Percentiles rank a stretch among this genome's conserved stretches.
These are phyloP conservation scores for Leccinum pellstonianum DNA, from an alignment of 768 basidiomycete genomes.

Conservation along the genomic window DNA sequence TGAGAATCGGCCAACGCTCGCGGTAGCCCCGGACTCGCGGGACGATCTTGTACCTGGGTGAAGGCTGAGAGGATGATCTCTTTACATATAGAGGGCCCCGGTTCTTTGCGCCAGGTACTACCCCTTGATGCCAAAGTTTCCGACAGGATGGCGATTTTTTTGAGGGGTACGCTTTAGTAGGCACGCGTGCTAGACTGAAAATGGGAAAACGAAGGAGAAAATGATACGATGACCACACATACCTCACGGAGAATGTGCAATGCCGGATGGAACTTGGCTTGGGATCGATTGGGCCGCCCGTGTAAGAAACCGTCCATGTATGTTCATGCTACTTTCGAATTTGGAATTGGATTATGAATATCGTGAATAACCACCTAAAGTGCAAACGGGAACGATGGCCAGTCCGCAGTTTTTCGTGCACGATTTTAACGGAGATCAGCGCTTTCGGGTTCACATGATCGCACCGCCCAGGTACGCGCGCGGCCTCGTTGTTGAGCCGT, in stretches of 20 bases:
- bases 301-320: slow-evolving; percentile 12
- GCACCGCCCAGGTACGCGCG: slow-evolving; percentile 11
- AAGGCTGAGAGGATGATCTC: slow-evolving; percentile 2
- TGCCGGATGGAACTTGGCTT: not conserved
- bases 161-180: not conserved
- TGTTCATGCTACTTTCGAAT: not conserved
- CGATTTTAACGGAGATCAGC: not conserved
- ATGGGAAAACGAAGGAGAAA: slow-evolving; percentile 1
- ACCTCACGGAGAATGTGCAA: not conserved
- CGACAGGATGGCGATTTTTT: slow-evolving; percentile 13
- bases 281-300: slow-evolving; percentile 4
- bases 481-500: slow-evolving; percentile 3
- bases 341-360: slow-evolving; percentile 10
- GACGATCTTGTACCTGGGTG: slow-evolving; percentile 9
- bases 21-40: slow-evolving; percentile 3
- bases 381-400: not conserved
- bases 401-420: not conserved
- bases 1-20: not conserved
- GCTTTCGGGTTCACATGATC: slow-evolving; percentile 2
- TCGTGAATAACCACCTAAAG: not conserved
- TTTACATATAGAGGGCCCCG: not conserved
- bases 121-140: slow-evolving; percentile 13
- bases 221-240: not conserved
- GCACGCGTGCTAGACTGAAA: not conserved
- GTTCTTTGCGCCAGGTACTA: not conserved